Evolutionary conservation across 768 basidiomycete species (phyloP), one percentile per base, ranked within the genome.

Genomic region (Tulasnella sp.): DNA sequence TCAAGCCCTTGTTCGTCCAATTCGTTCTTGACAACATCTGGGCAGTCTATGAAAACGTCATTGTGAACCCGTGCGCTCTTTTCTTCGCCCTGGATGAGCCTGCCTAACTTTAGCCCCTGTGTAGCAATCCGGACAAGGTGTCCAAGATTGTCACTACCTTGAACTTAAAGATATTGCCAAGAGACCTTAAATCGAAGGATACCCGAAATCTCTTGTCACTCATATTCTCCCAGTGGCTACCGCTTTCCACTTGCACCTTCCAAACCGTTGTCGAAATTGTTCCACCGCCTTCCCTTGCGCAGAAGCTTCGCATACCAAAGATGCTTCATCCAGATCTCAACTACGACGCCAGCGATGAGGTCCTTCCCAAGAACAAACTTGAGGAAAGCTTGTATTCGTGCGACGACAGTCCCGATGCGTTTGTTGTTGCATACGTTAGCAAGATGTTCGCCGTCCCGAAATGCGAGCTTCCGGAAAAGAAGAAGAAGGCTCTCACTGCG

Each of bases 1-100:
- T 98, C 67, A 98, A 98, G 71, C 89, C 93, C 9, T 75, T 98
- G 23, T 98, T 98, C 65, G 96, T 97, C 11, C 93, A 97, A 70
- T 94, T 98, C 63, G 84, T 99, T 11, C 70, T 99, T 62, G 96
- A 98, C 52, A 98, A 98, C 67, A 77, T 99, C 23, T 99, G 94
- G 93, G 85, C 88, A 14, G 86, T 96, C 9, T 99, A 98, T 67
- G 90, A 96, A 64, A 88, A 86, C 14, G 83, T 92, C 12, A 70
- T 87, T 37, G 69, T 87, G 12, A 88, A 93, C 63, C 87, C 90
- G 94, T 98, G 65, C 66, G 94, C 81, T 12, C 12, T 46, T 39
- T 37, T 62, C 54, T 31, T 46, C 15, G 19, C 49, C 15, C 25
- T 52, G 35, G 35, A 53, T 9, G 41, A 34, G 29, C 40, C 39